Percentiles rank a stretch among this genome's conserved stretches.
Conservation (phyloP, 129 eudicot species). For the Flaveria ramosissima region DNA sequence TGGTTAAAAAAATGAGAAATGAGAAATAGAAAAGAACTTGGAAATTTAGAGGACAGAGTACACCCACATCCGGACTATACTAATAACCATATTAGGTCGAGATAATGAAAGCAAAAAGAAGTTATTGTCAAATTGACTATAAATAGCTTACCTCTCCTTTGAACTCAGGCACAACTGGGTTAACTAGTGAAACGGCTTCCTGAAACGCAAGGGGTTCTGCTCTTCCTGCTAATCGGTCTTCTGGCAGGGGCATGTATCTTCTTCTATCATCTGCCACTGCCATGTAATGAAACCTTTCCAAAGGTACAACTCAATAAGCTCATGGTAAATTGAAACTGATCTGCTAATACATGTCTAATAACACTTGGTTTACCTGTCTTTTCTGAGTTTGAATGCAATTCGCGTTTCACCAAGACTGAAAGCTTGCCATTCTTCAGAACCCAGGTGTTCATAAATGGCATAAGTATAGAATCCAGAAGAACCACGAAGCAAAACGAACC, state of each 20-base stretch:
- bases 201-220: constrained; percentile 39
- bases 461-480: constrained; percentile 65
- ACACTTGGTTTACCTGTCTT: constrained; percentile 45
- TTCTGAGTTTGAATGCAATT: constrained; percentile 55
- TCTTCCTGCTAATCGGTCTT: constrained; percentile 41
- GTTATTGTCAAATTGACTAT: background rate
- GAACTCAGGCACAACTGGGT: constrained; percentile 37
- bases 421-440: constrained; percentile 46
- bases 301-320: constrained; percentile 12
- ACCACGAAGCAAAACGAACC: constrained; percentile 60
- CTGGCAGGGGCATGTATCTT: constrained; percentile 45
- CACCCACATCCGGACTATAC: background rate
- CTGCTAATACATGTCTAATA: background rate
- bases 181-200: constrained; percentile 40
- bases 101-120: background rate
- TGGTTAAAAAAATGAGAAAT: background rate
- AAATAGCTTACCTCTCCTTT: constrained; percentile 35
- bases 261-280: constrained; percentile 46
- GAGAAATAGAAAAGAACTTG: background rate
- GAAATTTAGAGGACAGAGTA: background rate
- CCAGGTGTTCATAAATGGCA: constrained; percentile 55
- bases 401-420: constrained; percentile 54
- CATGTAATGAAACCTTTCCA: constrained; percentile 45
- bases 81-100: background rate
- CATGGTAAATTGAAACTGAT: background rate